These are phyloP conservation scores for Rugosomyces carneus DNA, from an alignment of 1,284 basidiomycete genomes.

Conservation along the genomic window DNA sequence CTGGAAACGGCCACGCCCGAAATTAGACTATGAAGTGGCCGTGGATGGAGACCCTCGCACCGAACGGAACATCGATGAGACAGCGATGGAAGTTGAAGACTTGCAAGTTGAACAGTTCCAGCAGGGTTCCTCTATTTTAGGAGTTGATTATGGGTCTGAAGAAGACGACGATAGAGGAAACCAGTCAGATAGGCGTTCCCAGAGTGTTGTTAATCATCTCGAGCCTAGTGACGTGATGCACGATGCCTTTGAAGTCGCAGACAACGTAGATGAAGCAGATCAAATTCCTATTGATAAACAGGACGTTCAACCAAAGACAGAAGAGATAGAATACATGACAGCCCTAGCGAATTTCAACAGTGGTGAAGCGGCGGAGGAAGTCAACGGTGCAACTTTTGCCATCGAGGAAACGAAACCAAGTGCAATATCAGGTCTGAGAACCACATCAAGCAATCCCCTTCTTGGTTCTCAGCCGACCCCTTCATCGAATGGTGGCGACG, in stretches of 20 bases:
- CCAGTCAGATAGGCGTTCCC: slow-evolving; percentile 44
- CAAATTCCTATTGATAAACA: slow-evolving; percentile 24
- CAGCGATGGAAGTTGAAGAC: slow-evolving; percentile 15
- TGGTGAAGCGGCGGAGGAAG: not conserved
- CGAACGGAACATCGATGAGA: slow-evolving; percentile 1
- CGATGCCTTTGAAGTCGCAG: slow-evolving; percentile 42
- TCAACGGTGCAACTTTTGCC: slow-evolving; percentile 24
- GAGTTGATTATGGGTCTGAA: slow-evolving; percentile 47
- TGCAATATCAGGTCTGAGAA: slow-evolving; percentile 8
- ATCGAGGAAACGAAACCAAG: slow-evolving; percentile 24
- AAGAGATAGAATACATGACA: slow-evolving; percentile 56
- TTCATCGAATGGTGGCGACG: slow-evolving; percentile 26
- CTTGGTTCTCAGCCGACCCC: slow-evolving; percentile 15
- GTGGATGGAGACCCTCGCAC: slow-evolving; percentile 25
- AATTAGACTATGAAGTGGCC: slow-evolving; percentile 14
- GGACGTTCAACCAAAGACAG: slow-evolving; percentile 48
- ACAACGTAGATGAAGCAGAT: slow-evolving; percentile 17
- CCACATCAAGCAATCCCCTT: slow-evolving; percentile 15
- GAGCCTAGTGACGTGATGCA: slow-evolving; percentile 43
- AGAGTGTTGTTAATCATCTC: slow-evolving; percentile 51
- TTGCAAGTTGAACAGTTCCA: slow-evolving; percentile 6
- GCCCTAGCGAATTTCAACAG: slow-evolving; percentile 32
- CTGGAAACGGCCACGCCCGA: slow-evolving; percentile 47
- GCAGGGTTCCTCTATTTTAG: slow-evolving; percentile 25
- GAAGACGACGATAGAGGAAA: slow-evolving; percentile 59